Percentiles rank a stretch among this genome's conserved stretches.
Conservation (phyloP, 768 basidiomycete species). For the Termitomyces sp. region DNA sequence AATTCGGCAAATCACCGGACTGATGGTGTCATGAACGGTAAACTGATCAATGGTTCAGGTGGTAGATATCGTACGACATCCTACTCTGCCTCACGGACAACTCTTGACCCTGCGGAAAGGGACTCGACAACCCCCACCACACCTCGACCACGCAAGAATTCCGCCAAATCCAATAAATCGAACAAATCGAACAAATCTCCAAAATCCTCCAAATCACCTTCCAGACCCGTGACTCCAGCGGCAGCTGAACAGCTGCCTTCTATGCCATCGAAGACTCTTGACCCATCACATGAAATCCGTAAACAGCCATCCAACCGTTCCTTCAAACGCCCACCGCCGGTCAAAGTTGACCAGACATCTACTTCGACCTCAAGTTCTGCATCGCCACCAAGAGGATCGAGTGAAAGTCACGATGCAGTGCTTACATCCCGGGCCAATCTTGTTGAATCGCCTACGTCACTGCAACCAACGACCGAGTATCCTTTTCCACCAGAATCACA, state of each 20-base stretch:
- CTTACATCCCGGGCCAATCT: slow-evolving; percentile 24
- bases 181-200: slow-evolving; percentile 7
- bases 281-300: slow-evolving; percentile 25
- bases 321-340: slow-evolving; percentile 25
- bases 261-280: slow-evolving; percentile 19
- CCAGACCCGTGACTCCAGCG: slow-evolving; percentile 14
- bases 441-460: slow-evolving; percentile 43
- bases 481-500: slow-evolving; percentile 5
- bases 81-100: slow-evolving; percentile 9
- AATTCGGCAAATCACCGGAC: slow-evolving; percentile 12
- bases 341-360: slow-evolving; percentile 21
- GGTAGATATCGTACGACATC: slow-evolving; percentile 20
- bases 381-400: slow-evolving; percentile 7
- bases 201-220: slow-evolving; percentile 11
- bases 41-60: slow-evolving; percentile 8
- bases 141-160: slow-evolving; percentile 11
- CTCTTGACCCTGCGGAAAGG: slow-evolving; percentile 13
- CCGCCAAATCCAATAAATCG: slow-evolving; percentile 4
- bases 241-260: slow-evolving; percentile 18
- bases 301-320: slow-evolving; percentile 36
- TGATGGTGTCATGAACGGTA: slow-evolving; percentile 15
- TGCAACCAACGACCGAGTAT: slow-evolving; percentile 29
- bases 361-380: slow-evolving; percentile 24
- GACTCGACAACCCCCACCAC: slow-evolving; percentile 19
- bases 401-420: slow-evolving; percentile 17